Evolutionary conservation across 2,329 filamentous ascomycete species (phyloP).

Genomic region (Aureobasidium sp.): DNA sequence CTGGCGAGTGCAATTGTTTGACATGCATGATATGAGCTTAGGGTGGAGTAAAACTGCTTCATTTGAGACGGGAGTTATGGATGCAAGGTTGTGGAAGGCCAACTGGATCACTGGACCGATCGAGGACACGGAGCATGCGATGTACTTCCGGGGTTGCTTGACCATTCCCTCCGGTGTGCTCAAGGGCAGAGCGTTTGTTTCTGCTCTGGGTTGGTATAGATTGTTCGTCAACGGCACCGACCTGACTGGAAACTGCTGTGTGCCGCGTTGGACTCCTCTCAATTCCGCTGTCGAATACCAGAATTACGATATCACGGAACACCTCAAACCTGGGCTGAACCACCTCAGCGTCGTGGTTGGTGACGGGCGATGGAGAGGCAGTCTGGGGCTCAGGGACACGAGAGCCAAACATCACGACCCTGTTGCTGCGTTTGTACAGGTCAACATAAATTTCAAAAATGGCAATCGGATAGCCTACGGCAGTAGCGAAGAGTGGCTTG

Average conservation of each 20-base stretch:
- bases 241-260: conserved; percentile 6
- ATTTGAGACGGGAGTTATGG: conserved; percentile 6
- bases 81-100: conserved; percentile 8
- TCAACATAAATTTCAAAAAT: conserved; percentile 9
- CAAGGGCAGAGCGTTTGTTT: conserved; percentile 5
- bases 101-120: conserved; percentile 12
- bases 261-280: conserved; percentile 6
- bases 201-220: conserved; percentile 9
- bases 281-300: conserved; percentile 9
- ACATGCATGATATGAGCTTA: not conserved
- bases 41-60: not conserved
- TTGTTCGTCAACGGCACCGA: conserved; percentile 3
- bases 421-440: not conserved
- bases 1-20: not conserved
- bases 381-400: not conserved
- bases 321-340: not conserved
- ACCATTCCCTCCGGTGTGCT: not conserved
- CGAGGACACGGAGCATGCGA: conserved; percentile 7
- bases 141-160: conserved; percentile 8
- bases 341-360: conserved; percentile 11
- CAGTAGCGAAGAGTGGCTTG: conserved; percentile 7
- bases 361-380: conserved; percentile 9
- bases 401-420: conserved; percentile 7
- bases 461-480: conserved; percentile 7
- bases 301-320: conserved; percentile 6